These are phyloP conservation scores for Boletus tomentosulus DNA, from an alignment of 768 basidiomycete species.

Conservation along the genomic window DNA sequence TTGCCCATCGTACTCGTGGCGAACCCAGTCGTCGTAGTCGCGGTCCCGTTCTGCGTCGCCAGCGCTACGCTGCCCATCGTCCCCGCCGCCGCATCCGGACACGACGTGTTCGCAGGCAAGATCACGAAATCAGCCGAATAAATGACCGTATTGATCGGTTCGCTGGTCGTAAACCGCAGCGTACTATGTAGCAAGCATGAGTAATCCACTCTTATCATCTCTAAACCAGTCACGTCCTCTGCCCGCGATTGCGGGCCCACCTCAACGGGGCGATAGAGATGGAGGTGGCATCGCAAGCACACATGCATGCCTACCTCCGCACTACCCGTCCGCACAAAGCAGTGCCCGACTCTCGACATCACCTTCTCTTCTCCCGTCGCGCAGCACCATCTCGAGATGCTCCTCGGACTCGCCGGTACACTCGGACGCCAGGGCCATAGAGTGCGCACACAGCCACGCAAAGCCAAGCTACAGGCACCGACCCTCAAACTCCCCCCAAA, in stretches of 20 bases:
- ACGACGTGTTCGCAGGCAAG: slow-evolving; percentile 4
- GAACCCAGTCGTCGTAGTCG: slow-evolving; percentile 1
- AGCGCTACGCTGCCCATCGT: not conserved
- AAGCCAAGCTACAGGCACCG: not conserved
- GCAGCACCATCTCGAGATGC: slow-evolving; percentile 14
- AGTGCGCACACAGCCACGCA: not conserved
- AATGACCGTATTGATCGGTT: slow-evolving; percentile 27
- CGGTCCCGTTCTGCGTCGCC: slow-evolving; percentile 8
- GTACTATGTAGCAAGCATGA: slow-evolving; percentile 17
- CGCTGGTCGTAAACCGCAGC: slow-evolving; percentile 31
- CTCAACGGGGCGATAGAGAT: not conserved
- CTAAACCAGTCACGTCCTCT: no score
- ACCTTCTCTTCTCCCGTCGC: not conserved
- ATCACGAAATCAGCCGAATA: slow-evolving; percentile 55
- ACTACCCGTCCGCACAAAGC: no score
- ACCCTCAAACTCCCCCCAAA: not conserved
- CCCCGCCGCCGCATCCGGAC: not conserved
- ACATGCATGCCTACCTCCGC: not conserved
- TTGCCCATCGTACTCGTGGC: not conserved
- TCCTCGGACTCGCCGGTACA: slow-evolving; percentile 15
- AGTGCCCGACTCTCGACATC: no score
- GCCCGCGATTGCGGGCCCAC: not conserved
- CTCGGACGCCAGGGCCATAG: slow-evolving; percentile 1
- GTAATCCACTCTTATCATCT: no score
- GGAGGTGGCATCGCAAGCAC: not conserved